Base-by-base conservation (phyloP, 2,329 filamentous ascomycete genomes). In the Ceratocystis smalleyi region DNA sequence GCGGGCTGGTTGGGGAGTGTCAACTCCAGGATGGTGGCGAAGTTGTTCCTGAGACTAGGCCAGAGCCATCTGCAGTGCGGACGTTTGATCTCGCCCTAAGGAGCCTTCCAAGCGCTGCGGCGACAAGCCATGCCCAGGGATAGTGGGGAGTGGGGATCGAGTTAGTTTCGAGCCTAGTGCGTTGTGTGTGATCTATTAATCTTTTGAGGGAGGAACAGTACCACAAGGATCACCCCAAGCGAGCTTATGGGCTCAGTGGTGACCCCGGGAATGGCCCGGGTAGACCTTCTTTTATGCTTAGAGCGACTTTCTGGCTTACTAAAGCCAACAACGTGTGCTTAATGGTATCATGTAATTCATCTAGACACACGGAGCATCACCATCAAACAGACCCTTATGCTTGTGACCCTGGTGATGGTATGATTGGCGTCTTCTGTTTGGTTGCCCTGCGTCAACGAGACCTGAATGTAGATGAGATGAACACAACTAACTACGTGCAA, bases 121-220 rank as follows among this genome's bases (percentile, higher is more conserved):
- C 27, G 12, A 35, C 54, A 35, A 35, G 5, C 8, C 54, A 35
- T 17, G 54, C 27, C 3, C 17, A 8, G 54, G 54, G 54, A 15
- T 32, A 57, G 15, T 35, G 27, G 3, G 5, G 7, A 19, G 5
- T 8, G 17, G 15, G 17, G 24, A 57, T 15, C 15, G 27, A 22
- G 12, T 19, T 22, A 19, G 47, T 7, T n/a, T 40, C 12, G 35
- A 40, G 35, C 35, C 10, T 40, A 40, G 7, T 32, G 47, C 22
- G 12, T 35, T 32, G 54, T 57, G 27, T 32, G 54, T 57, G 27
- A 24, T 24, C 12, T 57, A 8, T 17, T 10, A 7, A 57, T 57
- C 24, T 57, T 57, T 57, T 32, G 30, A 8, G 54, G 54, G 54
- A 35, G 19, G 32, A 57, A 57, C 54, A 57, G 54, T 57, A 57